phyloP scores from a whole-genome alignment of 2,329 filamentous ascomycete species.

The Ceratocystiopsis sp. region DNA sequence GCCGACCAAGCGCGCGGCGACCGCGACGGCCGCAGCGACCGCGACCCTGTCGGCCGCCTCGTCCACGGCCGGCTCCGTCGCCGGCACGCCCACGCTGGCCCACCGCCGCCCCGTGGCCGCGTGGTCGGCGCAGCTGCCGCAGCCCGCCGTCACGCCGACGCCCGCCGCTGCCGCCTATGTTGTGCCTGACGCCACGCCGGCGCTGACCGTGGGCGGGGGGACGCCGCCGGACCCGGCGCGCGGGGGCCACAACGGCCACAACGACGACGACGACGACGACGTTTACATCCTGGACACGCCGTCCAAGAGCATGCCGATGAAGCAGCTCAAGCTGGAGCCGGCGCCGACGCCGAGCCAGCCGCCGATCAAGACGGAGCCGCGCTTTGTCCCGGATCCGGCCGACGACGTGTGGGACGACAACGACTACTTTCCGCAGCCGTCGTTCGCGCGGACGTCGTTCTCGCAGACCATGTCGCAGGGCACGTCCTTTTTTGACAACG shows the following conservation, averaged over 20 bases:
- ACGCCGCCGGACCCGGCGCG: conserved; percentile 10
- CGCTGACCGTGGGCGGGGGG: conserved; percentile 2
- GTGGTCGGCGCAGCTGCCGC: neutral
- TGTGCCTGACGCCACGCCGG: conserved; percentile 4
- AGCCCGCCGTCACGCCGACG: conserved; percentile 1
- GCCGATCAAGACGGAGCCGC: no score
- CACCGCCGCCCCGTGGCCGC: neutral
- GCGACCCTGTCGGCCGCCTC: neutral
- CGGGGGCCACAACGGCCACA: conserved; percentile 5
- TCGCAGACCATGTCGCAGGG: neutral
- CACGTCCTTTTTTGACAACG: neutral
- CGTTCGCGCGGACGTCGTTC: neutral
- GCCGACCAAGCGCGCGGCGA: conserved; percentile 4
- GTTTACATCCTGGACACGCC: conserved; percentile 20
- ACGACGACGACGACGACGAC: conserved; percentile 14
- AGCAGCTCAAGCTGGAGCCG: neutral
- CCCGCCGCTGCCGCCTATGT: conserved; percentile 1
- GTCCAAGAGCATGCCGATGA: conserved; percentile 13
- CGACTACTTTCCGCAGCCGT: neutral
- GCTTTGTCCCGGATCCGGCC: no score
- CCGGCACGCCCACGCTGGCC: neutral
- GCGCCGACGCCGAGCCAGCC: neutral
- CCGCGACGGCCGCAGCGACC: neutral
- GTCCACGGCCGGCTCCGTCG: neutral
- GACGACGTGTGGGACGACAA: neutral